Conservation (phyloP, 768 basidiomycete species). For the Hortiboletus flavorubellus region DNA sequence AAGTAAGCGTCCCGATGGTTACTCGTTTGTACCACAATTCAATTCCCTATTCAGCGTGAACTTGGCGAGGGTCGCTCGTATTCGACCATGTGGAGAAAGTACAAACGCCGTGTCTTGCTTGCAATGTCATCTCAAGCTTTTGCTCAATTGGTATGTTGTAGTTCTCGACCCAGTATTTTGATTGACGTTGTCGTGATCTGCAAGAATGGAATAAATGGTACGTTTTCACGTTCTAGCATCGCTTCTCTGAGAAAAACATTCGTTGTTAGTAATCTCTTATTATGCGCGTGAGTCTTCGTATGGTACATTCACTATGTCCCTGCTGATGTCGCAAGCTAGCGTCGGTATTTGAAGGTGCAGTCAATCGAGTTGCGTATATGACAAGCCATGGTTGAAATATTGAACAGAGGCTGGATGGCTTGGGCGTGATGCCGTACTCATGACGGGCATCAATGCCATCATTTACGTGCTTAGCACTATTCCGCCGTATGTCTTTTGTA, state of each 20-base stretch:
- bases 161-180: neutral
- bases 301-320: neutral
- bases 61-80: constrained; percentile 77
- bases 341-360: constrained; percentile 84
- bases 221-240: constrained; percentile 15
- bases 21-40: neutral
- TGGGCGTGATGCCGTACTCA: constrained; percentile 87
- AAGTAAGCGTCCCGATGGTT: constrained; percentile 40
- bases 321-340: constrained; percentile 41
- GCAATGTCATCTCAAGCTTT: constrained; percentile 97
- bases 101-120: constrained; percentile 82
- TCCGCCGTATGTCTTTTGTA: constrained; percentile 62
- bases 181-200: constrained; percentile 1
- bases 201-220: constrained; percentile 94
- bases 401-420: constrained; percentile 88
- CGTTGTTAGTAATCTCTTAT: constrained; percentile 79
- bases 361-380: neutral
- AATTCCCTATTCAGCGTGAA: constrained; percentile 51
- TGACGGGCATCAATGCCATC: constrained; percentile 92
- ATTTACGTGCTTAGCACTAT: constrained; percentile 79
- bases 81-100: constrained; percentile 78
- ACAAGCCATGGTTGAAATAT: constrained; percentile 7
- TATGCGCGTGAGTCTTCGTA: constrained; percentile 70
- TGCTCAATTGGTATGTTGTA: constrained; percentile 76
- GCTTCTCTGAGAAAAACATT: constrained; percentile 4